Base-by-base conservation (phyloP, 352 stramenopile genomes). In the Pythium guiyangense region DNA sequence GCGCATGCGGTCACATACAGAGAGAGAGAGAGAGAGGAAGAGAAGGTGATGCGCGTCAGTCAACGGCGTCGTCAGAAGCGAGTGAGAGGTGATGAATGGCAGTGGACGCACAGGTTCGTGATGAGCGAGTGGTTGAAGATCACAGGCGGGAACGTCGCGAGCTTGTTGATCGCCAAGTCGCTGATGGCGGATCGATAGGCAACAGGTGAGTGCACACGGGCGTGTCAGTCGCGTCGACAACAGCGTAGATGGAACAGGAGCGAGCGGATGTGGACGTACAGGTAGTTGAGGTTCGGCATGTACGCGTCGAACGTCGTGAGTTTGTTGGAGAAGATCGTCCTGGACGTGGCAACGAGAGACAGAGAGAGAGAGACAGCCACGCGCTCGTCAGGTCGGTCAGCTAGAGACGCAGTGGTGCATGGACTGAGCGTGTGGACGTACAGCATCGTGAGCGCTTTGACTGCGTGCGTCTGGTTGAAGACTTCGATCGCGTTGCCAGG, bases 111-210 rank as follows among this genome's bases (percentile, higher is more conserved):
- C 43, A 70, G 40, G 31, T 50, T 57, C 9, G 42, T 58, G 35
- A 73, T 50, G 18, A 53, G 64, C 8, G 35, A 52, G 52, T 68
- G 55, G 3, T 44, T 73, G 46, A 60, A 73, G 43, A 73, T 63
- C 29, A 62, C 45, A 11, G 50, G 52, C 3, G 66, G 66, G 22
- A 73, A 64, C 56, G 57, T 59, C 8, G 59, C 66, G 37, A 73
- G 51, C 18, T 70, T 68, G 66, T 70, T 73, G 35, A 52, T 34
- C 3, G 22, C 22, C 26, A 73, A 56, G 15, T 63, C 43, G 18
- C 66, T 73, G 6, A 17, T 4, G 15, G 27, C 17, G 29, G 49
- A 26, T 4, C 25, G 54, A 6, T 43, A 22, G 6, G 34, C 27
- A 43, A 40, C 31, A 5, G 25, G 9, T 45, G 27, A 49, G 20